Conservation (phyloP, 257 asterid genomes). For the Ajuga chamaepitys region DNA sequence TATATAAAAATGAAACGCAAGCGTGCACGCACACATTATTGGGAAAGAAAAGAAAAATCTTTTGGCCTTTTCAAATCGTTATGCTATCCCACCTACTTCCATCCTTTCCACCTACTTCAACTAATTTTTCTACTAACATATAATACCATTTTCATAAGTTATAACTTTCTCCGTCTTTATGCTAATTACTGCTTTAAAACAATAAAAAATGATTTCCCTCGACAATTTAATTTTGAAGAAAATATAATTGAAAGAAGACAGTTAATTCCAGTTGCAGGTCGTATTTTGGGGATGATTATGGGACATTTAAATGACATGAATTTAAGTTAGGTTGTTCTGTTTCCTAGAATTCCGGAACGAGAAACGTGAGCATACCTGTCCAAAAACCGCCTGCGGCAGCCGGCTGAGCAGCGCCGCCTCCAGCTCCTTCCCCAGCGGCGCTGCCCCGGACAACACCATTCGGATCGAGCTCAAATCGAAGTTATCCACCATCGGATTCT, state of each 20-base stretch:
- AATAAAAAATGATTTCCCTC: no score
- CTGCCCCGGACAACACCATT: slow-evolving; percentile 75
- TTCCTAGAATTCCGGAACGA: neutral
- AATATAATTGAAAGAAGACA: no score
- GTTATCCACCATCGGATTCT: slow-evolving; percentile 57
- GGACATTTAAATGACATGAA: slow-evolving; percentile 33
- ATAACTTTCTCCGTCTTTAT: no score
- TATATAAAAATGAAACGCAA: no score
- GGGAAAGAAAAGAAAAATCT: no score
- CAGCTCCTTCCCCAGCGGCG: slow-evolving; percentile 83
- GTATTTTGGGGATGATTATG: neutral
- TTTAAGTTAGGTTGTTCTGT: neutral
- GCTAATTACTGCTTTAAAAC: no score
- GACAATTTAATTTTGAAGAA: no score
- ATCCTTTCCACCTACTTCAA: slow-evolving; percentile 2
- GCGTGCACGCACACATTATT: no score
- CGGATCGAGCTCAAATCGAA: slow-evolving; percentile 65
- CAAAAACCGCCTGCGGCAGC: slow-evolving; percentile 75
- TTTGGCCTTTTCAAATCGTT: no score
- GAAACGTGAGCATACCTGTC: slow-evolving; percentile 46
- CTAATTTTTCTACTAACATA: neutral
- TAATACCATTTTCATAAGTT: no score
- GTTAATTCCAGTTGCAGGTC: neutral
- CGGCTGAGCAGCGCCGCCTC: slow-evolving; percentile 55
- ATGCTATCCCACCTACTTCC: slow-evolving; percentile 3